phyloP scores from a whole-genome alignment of 352 stramenopile species.

The Phytophthora cactorum region DNA sequence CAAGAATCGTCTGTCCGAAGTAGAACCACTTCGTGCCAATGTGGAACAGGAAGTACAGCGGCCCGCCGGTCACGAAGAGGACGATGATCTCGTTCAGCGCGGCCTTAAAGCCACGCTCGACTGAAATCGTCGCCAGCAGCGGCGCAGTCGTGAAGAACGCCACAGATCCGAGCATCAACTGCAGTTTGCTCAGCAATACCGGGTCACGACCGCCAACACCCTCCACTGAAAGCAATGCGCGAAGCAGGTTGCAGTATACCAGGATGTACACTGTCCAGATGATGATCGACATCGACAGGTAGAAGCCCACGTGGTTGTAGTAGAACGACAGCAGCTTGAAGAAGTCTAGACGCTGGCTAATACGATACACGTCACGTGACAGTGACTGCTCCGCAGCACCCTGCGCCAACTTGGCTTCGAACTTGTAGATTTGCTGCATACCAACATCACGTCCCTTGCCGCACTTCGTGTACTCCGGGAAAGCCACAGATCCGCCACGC shows the following conservation, averaged over 20 bases:
- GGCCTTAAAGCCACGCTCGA: constrained; percentile 97
- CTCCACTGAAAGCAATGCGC: constrained; percentile 94
- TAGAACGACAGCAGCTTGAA: constrained; percentile 99
- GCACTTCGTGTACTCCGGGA: constrained; percentile 99
- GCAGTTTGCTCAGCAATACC: constrained; percentile 94
- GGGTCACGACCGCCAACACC: constrained; percentile 92
- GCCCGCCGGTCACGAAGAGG: constrained; percentile 97
- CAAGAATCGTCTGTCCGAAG: constrained; percentile 98
- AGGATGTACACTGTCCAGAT: constrained; percentile 98
- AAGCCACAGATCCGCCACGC: constrained; percentile 95
- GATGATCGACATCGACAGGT: constrained; percentile 97
- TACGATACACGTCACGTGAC: constrained; percentile 97
- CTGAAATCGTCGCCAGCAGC: constrained; percentile 96
- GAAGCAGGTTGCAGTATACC: constrained; percentile 96
- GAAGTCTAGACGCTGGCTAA: constrained; percentile 98
- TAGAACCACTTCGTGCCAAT: constrained; percentile 99
- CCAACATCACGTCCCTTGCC: constrained; percentile 99
- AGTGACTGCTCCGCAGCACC: constrained; percentile 98
- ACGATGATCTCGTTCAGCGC: constrained; percentile 94
- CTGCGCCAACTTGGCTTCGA: constrained; percentile 98
- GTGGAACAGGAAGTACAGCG: constrained; percentile 99
- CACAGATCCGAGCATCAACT: constrained; percentile 97
- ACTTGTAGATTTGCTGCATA: constrained; percentile 99
- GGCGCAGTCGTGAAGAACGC: constrained; percentile 98
- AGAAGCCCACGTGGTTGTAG: constrained; percentile 99